Base-by-base conservation (phyloP, 2,329 filamentous ascomycete genomes). In the Paecilomyces sp. region DNA sequence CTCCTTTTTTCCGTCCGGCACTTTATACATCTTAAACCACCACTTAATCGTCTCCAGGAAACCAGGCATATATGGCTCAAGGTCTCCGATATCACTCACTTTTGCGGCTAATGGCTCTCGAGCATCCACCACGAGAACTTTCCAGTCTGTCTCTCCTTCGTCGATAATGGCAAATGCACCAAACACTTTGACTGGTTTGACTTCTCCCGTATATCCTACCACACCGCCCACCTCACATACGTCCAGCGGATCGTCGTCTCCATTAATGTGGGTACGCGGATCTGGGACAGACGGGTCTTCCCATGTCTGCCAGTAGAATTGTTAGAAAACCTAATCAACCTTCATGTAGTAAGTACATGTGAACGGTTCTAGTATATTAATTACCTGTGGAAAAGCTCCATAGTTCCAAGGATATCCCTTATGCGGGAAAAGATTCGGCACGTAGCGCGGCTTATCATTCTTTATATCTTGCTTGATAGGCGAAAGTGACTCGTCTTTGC, bases 1-100 rank as follows among this genome's bases (percentile, higher is more conserved):
- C 84, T 93, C 93, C 76, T 90, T 90, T 54, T 94, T 95, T 82
- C 88, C 86, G 28, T 75, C 82, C 24, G 91, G 91, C 78, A 96
- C 95, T 84, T 96, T 96, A 87, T 96, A 96, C 84, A 95, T 94
- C 76, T 91, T 89, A 89, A 96, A 96, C 91, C 91, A 96, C 83
- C 95, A 91, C 74, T 95, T 95, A 73, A 91, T 95, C 73, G 91
- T 91, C 67, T 91, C 88, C 75, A 95, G 83, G 59, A 95, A 88
- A 68, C 91, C 91, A 59, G 91, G 91, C 62, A 95, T 85, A 82
- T 95, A 90, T 73, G 90, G 86, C 85, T 96, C 91, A 69, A 96
- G 91, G 75, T 96, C 91, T 84, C 94, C 91, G 64, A 95, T 88
- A 75, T 95, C 90, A 81, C 95, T 92, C 76, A 96, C 87, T 84